Evolutionary conservation across 768 basidiomycete species (phyloP).

Genomic region (Phylloporus arenicola): DNA sequence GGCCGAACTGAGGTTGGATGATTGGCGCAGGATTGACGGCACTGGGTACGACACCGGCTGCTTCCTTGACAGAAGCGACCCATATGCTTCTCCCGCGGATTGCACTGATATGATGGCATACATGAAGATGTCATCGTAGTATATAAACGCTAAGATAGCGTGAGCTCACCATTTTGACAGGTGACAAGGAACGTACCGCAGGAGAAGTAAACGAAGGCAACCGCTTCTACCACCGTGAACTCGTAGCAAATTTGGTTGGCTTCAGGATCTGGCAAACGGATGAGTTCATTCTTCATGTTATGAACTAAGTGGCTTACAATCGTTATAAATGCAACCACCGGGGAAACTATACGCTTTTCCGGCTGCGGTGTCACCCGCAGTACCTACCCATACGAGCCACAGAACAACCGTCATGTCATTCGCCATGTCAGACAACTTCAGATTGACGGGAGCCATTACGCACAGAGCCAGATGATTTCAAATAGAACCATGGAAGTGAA

Average conservation of each 20-base stretch:
- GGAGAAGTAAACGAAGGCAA: slow-evolving; percentile 22
- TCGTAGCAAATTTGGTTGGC: slow-evolving; percentile 15
- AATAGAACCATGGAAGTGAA: slow-evolving; percentile 23
- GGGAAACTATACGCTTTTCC: slow-evolving; percentile 11
- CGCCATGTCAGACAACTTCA: background rate
- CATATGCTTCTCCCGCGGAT: slow-evolving; percentile 22
- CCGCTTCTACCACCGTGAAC: slow-evolving; percentile 15
- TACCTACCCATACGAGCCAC: slow-evolving; percentile 20
- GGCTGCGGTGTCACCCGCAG: slow-evolving; percentile 10
- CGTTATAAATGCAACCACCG: slow-evolving; percentile 10
- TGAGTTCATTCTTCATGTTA: background rate
- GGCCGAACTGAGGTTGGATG: slow-evolving; percentile 7
- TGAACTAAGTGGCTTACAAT: slow-evolving; percentile 3
- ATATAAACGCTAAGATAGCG: slow-evolving; percentile 18
- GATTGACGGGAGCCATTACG: background rate
- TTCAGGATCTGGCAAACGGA: slow-evolving; percentile 3
- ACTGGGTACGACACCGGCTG: background rate
- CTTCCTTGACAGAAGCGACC: slow-evolving; percentile 21
- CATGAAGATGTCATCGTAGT: slow-evolving; percentile 17
- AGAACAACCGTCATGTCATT: slow-evolving; percentile 12
- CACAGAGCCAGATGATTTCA: slow-evolving; percentile 25
- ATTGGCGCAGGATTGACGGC: slow-evolving; percentile 2
- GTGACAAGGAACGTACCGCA: slow-evolving; percentile 14
- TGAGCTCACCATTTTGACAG: background rate
- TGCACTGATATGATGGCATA: slow-evolving; percentile 21